Conservation (phyloP, 1,284 basidiomycete genomes). For the Papiliotrema fonsecae region DNA sequence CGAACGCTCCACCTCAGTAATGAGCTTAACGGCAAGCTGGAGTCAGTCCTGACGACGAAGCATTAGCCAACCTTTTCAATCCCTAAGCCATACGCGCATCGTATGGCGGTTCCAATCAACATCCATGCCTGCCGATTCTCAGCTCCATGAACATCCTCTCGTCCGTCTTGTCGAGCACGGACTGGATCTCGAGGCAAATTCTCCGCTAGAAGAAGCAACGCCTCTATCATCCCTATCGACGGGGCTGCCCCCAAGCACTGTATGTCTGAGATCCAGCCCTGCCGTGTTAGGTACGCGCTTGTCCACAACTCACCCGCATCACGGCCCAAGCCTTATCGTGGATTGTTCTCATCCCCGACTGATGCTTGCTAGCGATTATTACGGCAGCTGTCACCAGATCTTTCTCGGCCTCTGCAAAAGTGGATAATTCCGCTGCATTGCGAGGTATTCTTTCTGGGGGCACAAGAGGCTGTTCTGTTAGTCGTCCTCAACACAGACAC, state of each 20-base stretch:
- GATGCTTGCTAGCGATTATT: conserved; percentile 47
- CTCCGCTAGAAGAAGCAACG: conserved; percentile 44
- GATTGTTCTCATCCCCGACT: conserved; percentile 33
- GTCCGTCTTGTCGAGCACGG: conserved; percentile 19
- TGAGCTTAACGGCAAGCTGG: conserved; percentile 30
- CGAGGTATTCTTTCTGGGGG: conserved; percentile 44
- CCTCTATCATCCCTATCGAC: conserved; percentile 43
- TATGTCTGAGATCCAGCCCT: conserved; percentile 43
- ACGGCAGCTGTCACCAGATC: conserved; percentile 48
- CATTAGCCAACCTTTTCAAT: conserved; percentile 35
- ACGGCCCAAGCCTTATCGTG: conserved; percentile 41
- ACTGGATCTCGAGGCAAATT: conserved; percentile 42
- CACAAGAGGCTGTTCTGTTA: conserved; percentile 43
- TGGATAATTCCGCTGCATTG: conserved; percentile 39
- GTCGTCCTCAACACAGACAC: conserved; percentile 9
- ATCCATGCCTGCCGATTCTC: conserved; percentile 48
- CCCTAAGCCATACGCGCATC: conserved; percentile 42
- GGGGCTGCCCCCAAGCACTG: conserved; percentile 42
- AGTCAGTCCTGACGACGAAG: background rate
- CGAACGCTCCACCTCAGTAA: conserved; percentile 33
- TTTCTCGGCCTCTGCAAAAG: conserved; percentile 45
- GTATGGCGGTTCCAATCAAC: conserved; percentile 43
- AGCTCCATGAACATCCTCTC: conserved; percentile 37
- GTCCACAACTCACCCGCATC: conserved; percentile 35
- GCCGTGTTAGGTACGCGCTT: background rate